Evolutionary conservation across 2,329 filamentous ascomycete species (phyloP).

Genomic region (Colletotrichum ledebouriae): DNA sequence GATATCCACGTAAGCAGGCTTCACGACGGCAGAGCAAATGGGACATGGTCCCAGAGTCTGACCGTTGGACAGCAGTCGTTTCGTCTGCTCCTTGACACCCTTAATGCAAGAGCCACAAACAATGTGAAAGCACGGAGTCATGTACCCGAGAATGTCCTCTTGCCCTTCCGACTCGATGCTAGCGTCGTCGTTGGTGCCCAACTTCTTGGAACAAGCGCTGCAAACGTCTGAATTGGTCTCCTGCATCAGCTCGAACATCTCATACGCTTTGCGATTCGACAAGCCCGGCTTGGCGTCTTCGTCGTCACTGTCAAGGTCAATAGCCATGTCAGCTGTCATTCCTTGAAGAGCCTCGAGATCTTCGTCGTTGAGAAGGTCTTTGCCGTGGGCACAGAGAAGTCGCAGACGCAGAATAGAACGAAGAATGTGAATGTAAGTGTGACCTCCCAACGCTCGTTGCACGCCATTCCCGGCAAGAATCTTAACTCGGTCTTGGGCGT

Average conservation of each 20-base stretch:
- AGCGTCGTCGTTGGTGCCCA: constrained; percentile 69
- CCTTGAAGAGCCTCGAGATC: constrained; percentile 86
- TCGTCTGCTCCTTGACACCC: constrained; percentile 67
- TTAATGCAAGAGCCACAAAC: constrained; percentile 82
- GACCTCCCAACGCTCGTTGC: constrained; percentile 80
- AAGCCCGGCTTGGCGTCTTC: constrained; percentile 69
- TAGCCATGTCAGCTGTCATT: constrained; percentile 85
- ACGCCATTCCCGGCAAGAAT: constrained; percentile 71
- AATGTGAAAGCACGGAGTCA: constrained; percentile 90
- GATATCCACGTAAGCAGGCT: constrained; percentile 76
- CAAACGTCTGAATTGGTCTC: constrained; percentile 85
- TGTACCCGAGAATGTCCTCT: constrained; percentile 78
- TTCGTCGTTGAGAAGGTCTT: constrained; percentile 86
- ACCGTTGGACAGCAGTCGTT: constrained; percentile 52
- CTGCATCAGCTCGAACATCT: constrained; percentile 86
- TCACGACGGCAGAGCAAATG: constrained; percentile 75
- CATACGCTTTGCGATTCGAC: constrained; percentile 81
- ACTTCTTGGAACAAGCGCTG: constrained; percentile 74
- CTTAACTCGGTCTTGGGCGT: constrained; percentile 84
- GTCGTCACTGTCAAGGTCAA: constrained; percentile 87
- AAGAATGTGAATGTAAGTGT: constrained; percentile 93
- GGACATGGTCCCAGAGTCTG: constrained; percentile 70
- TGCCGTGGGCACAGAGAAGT: constrained; percentile 93
- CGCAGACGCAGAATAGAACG: constrained; percentile 92
- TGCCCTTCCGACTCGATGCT: constrained; percentile 71